Base-by-base conservation (phyloP, 257 asterid genomes). In the Solanum gandarillasii region DNA sequence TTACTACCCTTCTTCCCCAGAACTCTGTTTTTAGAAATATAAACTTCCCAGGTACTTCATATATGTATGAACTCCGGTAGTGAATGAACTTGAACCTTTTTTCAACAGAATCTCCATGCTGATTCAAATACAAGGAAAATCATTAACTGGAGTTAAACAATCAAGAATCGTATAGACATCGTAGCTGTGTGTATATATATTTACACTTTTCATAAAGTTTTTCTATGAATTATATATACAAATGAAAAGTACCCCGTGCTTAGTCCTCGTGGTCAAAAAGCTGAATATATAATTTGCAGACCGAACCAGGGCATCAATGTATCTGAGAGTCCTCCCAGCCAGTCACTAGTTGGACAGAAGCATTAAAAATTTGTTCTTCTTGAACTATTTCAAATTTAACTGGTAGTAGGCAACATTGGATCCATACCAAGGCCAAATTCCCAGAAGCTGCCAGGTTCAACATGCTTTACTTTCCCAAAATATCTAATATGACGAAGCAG, bases 401-500 rank as follows among this genome's bases (percentile, higher is more conserved):
- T 92, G 70, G 93, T 23, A 36, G 95, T 93, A 88, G 99, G 99
- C 88, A 97, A 89, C 95, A 95, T 93, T 6, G 99, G 99, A 88
- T 93, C 93, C 94, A 94, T 97, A 92, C 93, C 93, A 83, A 95
- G 93, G 84, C 98, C 98, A 87, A 90, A 93, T 89, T 96, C 98
- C 76, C 97, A 98, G 23, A 95, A 93, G 32, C 89, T 95, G 48
- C 97, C 96, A 3, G 99, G 98, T 87, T 95, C 98, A 0, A 94
- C 94, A 87, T 94, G 98, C 92, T 95, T 97, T 75, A 95, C 98
- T 88, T 95, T 88, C 58, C 98, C 99, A 89, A 92, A 92, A 85
- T 97, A 94, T 90, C 98, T 91, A 60, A 97, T 95, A 78, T 97
- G 99, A 9, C 99, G 96, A 62, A 95, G 90, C 92, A 97, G 90